Conservation (phyloP, 2,329 filamentous ascomycete species). For the Sporothrix schenckii region DNA sequence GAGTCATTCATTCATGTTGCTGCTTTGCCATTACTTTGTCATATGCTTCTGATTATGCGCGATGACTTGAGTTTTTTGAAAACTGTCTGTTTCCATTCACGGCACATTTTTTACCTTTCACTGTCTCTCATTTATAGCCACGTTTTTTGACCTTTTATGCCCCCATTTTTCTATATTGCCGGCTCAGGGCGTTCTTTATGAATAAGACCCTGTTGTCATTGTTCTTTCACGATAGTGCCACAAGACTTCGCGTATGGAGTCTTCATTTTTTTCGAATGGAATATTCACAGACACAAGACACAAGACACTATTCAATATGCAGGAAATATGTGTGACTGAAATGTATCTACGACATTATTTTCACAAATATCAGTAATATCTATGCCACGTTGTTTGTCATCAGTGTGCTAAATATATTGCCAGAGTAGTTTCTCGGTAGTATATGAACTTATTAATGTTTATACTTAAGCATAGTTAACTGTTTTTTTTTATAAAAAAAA, state of each 20-base stretch:
- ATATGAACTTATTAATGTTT: too few species aligned
- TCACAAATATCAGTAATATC: too few species aligned
- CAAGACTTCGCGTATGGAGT: not conserved
- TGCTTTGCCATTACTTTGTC: not conserved
- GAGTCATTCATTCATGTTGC: not conserved
- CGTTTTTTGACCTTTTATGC: not conserved
- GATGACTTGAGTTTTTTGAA: not conserved
- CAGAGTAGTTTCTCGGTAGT: too few species aligned
- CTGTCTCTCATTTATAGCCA: slow-evolving; percentile 23
- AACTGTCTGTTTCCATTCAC: slow-evolving; percentile 21
- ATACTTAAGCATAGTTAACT: too few species aligned
- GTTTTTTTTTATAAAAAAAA: too few species aligned
- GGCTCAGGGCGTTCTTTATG: not conserved
- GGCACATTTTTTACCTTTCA: slow-evolving; percentile 24
- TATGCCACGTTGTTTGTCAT: too few species aligned
- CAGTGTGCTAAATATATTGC: too few species aligned
- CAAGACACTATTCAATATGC: not conserved
- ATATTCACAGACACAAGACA: slow-evolving; percentile 4
- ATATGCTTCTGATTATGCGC: not conserved
- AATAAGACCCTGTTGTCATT: not conserved
- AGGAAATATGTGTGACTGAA: too few species aligned
- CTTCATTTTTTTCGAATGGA: slow-evolving; percentile 1
- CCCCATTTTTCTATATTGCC: not conserved
- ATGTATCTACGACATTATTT: too few species aligned
- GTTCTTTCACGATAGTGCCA: slow-evolving; percentile 5